phyloP scores from a whole-genome alignment of 2,329 filamentous ascomycete species.

The Epichloe bromicola region DNA sequence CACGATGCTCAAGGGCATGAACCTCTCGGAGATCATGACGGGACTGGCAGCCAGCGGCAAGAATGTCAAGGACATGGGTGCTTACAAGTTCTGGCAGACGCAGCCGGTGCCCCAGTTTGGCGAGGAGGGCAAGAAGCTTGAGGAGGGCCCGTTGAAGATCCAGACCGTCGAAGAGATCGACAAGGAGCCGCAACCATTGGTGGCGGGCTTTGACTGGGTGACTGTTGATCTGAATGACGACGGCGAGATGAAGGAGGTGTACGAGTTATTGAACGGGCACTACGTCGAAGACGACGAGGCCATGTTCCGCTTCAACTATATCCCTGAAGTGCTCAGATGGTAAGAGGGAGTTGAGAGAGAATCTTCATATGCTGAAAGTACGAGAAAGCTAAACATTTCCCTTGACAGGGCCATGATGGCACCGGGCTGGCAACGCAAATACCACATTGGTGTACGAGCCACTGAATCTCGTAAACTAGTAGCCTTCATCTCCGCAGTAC shows the following conservation, averaged over 20 bases:
- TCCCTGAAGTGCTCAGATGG: slow-evolving; percentile 78
- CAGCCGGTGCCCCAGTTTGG: slow-evolving; percentile 86
- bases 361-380: no score
- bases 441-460: slow-evolving; percentile 89
- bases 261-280: slow-evolving; percentile 80
- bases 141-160: slow-evolving; percentile 74
- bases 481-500: slow-evolving; percentile 91
- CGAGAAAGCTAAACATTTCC: background rate
- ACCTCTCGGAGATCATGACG: slow-evolving; percentile 59
- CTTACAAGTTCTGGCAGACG: slow-evolving; percentile 97
- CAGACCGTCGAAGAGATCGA: slow-evolving; percentile 69
- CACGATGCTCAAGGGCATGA: slow-evolving; percentile 47
- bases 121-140: slow-evolving; percentile 38
- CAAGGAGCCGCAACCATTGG: slow-evolving; percentile 60
- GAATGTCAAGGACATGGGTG: slow-evolving; percentile 91
- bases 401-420: slow-evolving; percentile 71
- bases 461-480: slow-evolving; percentile 75
- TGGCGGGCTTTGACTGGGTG: slow-evolving; percentile 88
- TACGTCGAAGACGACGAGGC: slow-evolving; percentile 96
- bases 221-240: slow-evolving; percentile 74
- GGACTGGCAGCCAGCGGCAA: slow-evolving; percentile 66
- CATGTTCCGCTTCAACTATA: slow-evolving; percentile 97
- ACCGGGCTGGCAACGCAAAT: slow-evolving; percentile 85
- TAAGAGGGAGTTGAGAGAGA: slow-evolving; percentile 23
- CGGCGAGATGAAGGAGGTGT: slow-evolving; percentile 74